A percentile compares a stretch with the other conserved stretches of the same genome.
phyloP scores from a whole-genome alignment of 164 flowering plant genomes.

The Brasenia schreberi region DNA sequence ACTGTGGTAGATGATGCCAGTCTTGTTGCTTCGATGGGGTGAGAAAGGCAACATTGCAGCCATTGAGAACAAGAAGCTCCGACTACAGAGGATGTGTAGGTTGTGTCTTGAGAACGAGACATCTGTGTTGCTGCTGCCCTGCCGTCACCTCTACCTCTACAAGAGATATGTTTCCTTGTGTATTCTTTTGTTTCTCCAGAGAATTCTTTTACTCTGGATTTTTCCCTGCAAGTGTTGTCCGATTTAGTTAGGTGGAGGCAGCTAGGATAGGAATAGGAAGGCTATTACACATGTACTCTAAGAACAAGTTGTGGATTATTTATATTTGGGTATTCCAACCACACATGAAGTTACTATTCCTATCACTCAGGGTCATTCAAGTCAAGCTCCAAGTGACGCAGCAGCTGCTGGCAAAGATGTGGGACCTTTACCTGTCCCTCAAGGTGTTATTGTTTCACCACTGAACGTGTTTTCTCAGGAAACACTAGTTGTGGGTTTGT shows the following conservation, averaged over 20 bases:
- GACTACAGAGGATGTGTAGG: constrained; percentile 10
- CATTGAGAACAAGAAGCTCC: constrained; percentile 6
- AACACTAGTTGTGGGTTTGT: too few relatives aligned
- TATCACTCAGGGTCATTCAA: neutral
- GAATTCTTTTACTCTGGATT: too few relatives aligned
- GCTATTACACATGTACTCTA: constrained; percentile 80
- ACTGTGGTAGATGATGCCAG: constrained; percentile 10
- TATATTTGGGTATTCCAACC: constrained; percentile 1
- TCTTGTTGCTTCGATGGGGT: constrained; percentile 9
- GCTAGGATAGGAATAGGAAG: constrained; percentile 87
- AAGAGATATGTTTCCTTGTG: constrained; percentile 18
- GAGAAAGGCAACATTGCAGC: constrained; percentile 1
- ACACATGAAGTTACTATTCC: neutral
- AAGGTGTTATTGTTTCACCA: neutral
- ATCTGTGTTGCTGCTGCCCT: constrained; percentile 19
- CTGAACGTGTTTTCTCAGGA: constrained; percentile 3
- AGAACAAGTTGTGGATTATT: neutral
- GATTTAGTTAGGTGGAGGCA: constrained; percentile 98
- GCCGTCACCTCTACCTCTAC: constrained; percentile 28
- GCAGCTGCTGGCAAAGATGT: neutral
- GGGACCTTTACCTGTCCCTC: neutral
- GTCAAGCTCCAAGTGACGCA: neutral
- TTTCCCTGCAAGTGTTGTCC: too few relatives aligned
- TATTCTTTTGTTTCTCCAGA: too few relatives aligned
- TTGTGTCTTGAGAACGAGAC: constrained; percentile 16